Evolutionary conservation across 139 green algal genomes (phyloP).

Genomic region (Chlamydomonas applanata): DNA sequence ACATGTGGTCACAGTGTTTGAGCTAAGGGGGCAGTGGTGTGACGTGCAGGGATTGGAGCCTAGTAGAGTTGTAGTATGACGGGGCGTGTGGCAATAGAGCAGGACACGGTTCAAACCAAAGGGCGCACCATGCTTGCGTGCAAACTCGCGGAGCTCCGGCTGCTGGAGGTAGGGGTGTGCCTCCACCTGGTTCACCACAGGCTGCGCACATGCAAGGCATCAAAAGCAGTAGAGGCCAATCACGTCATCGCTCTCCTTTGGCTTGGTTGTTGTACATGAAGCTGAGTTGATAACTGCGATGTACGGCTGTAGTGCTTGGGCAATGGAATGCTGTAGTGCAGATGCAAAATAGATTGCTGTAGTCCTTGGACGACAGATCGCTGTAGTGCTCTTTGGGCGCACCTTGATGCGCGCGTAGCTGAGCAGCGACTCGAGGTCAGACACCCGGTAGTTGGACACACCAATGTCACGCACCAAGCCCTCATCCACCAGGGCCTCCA

Average conservation of each 20-base stretch:
- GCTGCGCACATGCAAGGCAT: background rate
- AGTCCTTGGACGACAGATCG: background rate
- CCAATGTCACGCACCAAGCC: background rate
- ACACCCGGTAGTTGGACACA: conserved; percentile 4
- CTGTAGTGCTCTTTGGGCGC: background rate
- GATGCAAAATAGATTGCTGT: too few relatives aligned
- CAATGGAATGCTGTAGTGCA: background rate
- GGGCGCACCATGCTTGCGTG: background rate
- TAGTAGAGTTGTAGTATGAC: too few relatives aligned
- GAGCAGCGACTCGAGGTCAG: conserved; percentile 1
- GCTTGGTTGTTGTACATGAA: too few relatives aligned
- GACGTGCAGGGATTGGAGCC: too few relatives aligned
- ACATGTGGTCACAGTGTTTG: too few relatives aligned
- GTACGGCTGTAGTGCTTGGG: too few relatives aligned
- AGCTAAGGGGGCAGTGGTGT: too few relatives aligned
- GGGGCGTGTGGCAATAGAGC: too few relatives aligned
- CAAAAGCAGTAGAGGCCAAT: too few relatives aligned
- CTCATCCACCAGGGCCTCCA: conserved; percentile 5
- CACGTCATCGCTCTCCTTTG: too few relatives aligned
- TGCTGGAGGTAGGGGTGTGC: conserved; percentile 9
- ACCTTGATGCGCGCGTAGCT: conserved; percentile 8
- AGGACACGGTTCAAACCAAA: too few relatives aligned
- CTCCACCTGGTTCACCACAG: conserved; percentile 11
- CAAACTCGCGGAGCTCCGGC: background rate
- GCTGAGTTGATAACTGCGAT: too few relatives aligned